Evolutionary conservation across 495 filamentous ascomycete species (phyloP).

Genomic region (Penicillium longicatenatum): DNA sequence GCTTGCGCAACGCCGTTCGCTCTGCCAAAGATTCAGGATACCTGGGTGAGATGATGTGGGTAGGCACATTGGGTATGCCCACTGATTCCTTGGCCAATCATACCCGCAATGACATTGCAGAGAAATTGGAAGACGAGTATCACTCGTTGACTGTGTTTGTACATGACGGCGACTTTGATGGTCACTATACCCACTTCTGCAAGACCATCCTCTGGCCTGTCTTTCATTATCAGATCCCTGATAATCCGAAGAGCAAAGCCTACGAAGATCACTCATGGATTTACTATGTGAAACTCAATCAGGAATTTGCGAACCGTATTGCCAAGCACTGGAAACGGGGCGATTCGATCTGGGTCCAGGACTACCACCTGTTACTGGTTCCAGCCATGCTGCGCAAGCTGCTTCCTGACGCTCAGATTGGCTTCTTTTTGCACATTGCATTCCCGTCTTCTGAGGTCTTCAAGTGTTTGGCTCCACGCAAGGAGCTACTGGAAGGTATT

Average conservation of each 20-base stretch:
- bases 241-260: conserved; percentile 96
- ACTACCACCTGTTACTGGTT: conserved; percentile 93
- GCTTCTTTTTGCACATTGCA: conserved; percentile 91
- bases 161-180: conserved; percentile 85
- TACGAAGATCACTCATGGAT: conserved; percentile 96
- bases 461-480: conserved; percentile 81
- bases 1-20: conserved; percentile 80
- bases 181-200: conserved; percentile 91
- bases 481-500: conserved; percentile 84
- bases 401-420: conserved; percentile 85
- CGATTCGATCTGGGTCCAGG: conserved; percentile 91
- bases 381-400: conserved; percentile 86
- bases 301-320: conserved; percentile 86
- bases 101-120: conserved; percentile 76
- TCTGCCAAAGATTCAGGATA: conserved; percentile 67
- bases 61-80: conserved; percentile 89
- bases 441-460: conserved; percentile 97
- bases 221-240: conserved; percentile 95
- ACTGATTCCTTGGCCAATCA: conserved; percentile 74
- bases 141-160: conserved; percentile 80
- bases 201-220: conserved; percentile 90
- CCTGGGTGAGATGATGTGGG: conserved; percentile 74
- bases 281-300: conserved; percentile 87
- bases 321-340: conserved; percentile 88
- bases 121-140: conserved; percentile 74